Conservation (phyloP, 106 monocot species). For the Platanthera guangdongensis region DNA sequence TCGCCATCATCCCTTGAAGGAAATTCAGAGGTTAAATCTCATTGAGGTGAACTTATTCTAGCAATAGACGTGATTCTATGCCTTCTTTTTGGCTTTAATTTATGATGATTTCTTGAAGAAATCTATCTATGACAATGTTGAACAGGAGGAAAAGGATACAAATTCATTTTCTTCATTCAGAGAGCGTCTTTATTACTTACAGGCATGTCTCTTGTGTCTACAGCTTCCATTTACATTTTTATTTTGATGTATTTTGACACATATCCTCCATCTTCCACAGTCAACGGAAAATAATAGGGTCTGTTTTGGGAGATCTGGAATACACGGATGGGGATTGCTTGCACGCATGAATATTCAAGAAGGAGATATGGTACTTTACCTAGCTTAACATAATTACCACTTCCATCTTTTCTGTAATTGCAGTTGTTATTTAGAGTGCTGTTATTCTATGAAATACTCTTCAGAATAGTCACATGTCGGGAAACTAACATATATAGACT, state of each 20-base stretch:
- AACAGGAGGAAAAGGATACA: constrained; percentile 50
- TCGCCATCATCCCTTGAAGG: constrained; percentile 44
- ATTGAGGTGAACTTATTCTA: constrained; percentile 26
- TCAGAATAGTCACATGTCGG: too few relatives aligned
- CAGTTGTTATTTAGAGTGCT: neutral
- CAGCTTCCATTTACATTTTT: neutral
- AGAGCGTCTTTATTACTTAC: constrained; percentile 67
- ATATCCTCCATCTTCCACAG: constrained; percentile 28
- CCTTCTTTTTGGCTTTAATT: constrained; percentile 1
- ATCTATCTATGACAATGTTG: constrained; percentile 3
- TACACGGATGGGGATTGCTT: constrained; percentile 99
- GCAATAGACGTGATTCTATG: neutral
- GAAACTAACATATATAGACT: too few relatives aligned
- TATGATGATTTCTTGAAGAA: neutral
- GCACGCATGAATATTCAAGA: constrained; percentile 85
- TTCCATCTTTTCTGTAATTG: neutral
- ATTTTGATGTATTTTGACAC: neutral
- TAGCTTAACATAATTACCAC: neutral
- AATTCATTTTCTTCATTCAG: constrained; percentile 67
- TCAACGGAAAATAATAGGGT: constrained; percentile 71
- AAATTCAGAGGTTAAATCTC: constrained; percentile 52
- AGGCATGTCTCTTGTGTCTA: constrained; percentile 25
- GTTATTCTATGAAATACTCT: too few relatives aligned
- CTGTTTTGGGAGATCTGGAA: constrained; percentile 93
- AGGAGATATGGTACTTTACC: constrained; percentile 84